Conservation (phyloP, 768 basidiomycete species). For the Suillus brevipes region DNA sequence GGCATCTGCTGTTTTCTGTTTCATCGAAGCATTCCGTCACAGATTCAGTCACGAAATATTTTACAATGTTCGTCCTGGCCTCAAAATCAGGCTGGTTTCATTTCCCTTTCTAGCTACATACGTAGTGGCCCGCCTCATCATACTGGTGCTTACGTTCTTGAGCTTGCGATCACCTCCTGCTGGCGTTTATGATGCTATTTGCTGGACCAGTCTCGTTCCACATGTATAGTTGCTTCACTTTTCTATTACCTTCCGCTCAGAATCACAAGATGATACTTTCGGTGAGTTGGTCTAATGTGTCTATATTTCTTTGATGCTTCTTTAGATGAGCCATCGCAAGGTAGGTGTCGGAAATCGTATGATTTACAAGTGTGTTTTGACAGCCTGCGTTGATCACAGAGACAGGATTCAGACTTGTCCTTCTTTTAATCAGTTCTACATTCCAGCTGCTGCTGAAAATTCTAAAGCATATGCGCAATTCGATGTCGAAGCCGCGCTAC, state of each 20-base stretch:
- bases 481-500: neutral
- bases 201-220: neutral
- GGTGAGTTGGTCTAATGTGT: neutral
- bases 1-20: no score
- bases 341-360: constrained; percentile 35
- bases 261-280: neutral
- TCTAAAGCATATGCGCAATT: neutral
- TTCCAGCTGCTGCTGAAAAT: neutral
- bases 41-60: no score
- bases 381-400: constrained; percentile 52
- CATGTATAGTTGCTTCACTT: neutral
- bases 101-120: no score
- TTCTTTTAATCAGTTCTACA: no score
- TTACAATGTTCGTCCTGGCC: no score
- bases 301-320: neutral
- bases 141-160: no score
- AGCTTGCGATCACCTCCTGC: neutral
- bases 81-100: no score
- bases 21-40: no score
- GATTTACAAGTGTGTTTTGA: neutral
- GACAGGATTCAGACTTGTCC: constrained; percentile 54
- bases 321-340: neutral
- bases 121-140: no score
- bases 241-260: neutral
- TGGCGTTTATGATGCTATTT: neutral